A percentile compares a stretch with the other conserved stretches of the same genome.
These are phyloP conservation scores for Aphanoascus verrucosus DNA, from an alignment of 2,329 filamentous ascomycete genomes.

Conservation along the genomic window DNA sequence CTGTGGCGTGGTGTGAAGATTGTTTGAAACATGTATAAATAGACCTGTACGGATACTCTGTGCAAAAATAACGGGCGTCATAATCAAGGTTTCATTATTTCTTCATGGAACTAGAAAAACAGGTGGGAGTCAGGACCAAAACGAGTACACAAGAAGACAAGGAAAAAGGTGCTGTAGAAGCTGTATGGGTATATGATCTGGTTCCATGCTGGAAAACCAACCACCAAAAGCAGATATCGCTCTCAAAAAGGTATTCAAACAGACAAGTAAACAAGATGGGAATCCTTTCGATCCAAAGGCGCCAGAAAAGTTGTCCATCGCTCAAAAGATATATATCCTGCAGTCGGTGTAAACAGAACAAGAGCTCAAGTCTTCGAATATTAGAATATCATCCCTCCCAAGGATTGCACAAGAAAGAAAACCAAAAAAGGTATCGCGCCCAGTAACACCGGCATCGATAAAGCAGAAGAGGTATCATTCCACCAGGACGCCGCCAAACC, in stretches of 20 bases:
- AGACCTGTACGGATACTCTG: constrained; percentile 4
- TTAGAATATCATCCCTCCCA: not conserved
- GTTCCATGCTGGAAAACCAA: not conserved
- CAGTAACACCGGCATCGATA: not conserved
- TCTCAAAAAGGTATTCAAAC: not conserved
- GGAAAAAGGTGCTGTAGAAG: not conserved
- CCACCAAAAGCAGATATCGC: not conserved
- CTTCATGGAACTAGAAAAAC: not conserved
- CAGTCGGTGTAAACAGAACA: not conserved
- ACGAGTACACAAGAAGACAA: not conserved
- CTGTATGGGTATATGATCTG: not conserved
- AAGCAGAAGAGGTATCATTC: constrained; percentile 14
- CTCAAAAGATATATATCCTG: not conserved
- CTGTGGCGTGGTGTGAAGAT: not conserved
- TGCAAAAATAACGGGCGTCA: constrained; percentile 6
- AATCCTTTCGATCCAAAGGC: not conserved
- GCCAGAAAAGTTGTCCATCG: not conserved
- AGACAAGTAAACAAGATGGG: not conserved
- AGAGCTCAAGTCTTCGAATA: not conserved
- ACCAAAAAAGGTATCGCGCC: not conserved
- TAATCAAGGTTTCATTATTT: constrained; percentile 2
- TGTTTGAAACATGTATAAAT: constrained; percentile 8
- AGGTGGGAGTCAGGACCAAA: not conserved
- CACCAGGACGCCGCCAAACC: constrained; percentile 3
- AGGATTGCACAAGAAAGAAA: not conserved